Percentiles rank a stretch among this genome's conserved stretches.
Evolutionary conservation across 202 grass and related monocot genomes (phyloP).

Genomic region (Digitaria exilis): DNA sequence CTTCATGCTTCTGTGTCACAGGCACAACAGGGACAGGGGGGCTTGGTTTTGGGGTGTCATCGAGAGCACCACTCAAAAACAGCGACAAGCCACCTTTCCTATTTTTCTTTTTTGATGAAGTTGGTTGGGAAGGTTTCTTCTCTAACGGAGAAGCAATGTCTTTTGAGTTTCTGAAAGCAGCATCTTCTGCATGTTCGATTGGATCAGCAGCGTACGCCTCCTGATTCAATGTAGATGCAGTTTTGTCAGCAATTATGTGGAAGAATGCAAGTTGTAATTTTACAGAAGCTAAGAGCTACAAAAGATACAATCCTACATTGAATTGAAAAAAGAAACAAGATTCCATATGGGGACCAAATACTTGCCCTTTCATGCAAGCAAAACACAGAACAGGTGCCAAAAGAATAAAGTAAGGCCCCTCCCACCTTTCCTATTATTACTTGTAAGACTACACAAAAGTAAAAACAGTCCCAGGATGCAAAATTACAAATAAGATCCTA

Average conservation of each 20-base stretch:
- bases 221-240: constrained; percentile 55
- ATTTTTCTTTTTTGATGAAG: constrained; percentile 87
- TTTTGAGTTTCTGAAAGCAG: constrained; percentile 42
- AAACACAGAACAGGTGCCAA: constrained; percentile 38
- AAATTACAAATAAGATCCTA: constrained; percentile 7
- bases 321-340: constrained; percentile 25
- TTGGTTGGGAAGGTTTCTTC: constrained; percentile 58
- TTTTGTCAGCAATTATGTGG: constrained; percentile 22
- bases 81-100: constrained; percentile 90
- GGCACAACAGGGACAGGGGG: constrained; percentile 34
- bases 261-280: not conserved
- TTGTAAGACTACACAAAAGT: not conserved
- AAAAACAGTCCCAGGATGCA: not conserved
- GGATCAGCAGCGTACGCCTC: constrained; percentile 42
- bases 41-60: constrained; percentile 71
- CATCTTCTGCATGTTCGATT: constrained; percentile 53
- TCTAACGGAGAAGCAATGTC: constrained; percentile 41
- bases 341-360: constrained; percentile 29
- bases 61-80: constrained; percentile 96
- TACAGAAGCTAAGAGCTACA: not conserved
- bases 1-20: constrained; percentile 68
- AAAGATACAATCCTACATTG: constrained; percentile 6
- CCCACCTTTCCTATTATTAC: constrained; percentile 32
- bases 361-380: constrained; percentile 44
- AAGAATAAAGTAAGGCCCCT: constrained; percentile 30